Base-by-base conservation (phyloP, 768 basidiomycete genomes). In the Phlebiopsis gigantea region DNA sequence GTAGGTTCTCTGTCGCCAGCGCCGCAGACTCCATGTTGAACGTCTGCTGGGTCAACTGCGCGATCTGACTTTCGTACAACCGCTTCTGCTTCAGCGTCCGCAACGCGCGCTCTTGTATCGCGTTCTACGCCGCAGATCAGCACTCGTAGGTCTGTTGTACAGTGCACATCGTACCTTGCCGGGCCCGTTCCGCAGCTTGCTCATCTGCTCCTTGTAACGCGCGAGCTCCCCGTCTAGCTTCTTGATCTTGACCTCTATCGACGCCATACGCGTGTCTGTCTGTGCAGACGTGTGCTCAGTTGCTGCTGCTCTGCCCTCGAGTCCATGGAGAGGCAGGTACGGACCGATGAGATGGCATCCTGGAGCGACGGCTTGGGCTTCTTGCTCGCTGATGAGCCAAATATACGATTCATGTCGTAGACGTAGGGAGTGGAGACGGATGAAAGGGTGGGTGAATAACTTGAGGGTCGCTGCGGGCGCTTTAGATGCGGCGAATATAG, bases 11-110 rank as follows among this genome's bases (percentile, higher is more conserved):
- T n/a, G 96, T 98, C 8, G 92, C 87, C 65, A 98, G 84, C 14
- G 90, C 83, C 12, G 95, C 89, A 54, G 90, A 93, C 75, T 99
- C 95, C 90, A 98, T 98, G 73, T 99, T 98, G 77, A 93, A 98
- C 22, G 91, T 87, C 71, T 98, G 97, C 69, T 98, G 97, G 26
- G 88, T 77, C 15, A 99, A 79, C 70, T 97, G 93, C 8, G 84
- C 79, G 39, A 98, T 80, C 70, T 99, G 97, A 14, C 77, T 79
- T 69, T 99, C 97, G 73, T 96, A 96, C 91, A 98, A 86, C 72
- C 84, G 81, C 77, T 93, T 98, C 75, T 98, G 97, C 73, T 93
- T 93, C 42, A 99, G 78, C 2, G 90, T 91, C 46, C 92, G 80
- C 56, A 98, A 72, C 1, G 97, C 97, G n/a, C 97, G 85, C 70